phyloP scores from a whole-genome alignment of 371 early-diverging fungal species.

The Mortierella sp. region DNA sequence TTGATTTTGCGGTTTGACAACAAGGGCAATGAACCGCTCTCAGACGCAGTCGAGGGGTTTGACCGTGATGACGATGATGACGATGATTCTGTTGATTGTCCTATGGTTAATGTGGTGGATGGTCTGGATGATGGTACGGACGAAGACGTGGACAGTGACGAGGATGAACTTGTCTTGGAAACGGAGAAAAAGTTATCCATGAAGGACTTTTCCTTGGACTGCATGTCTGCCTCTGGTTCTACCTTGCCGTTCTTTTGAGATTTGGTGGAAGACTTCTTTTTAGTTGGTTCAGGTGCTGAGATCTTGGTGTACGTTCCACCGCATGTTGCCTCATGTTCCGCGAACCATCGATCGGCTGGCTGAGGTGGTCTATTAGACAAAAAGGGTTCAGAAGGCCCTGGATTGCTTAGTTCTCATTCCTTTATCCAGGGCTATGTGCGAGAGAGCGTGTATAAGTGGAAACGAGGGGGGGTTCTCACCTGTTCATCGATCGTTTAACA shows the following conservation, averaged over 20 bases:
- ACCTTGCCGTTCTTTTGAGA: slow-evolving; percentile 7
- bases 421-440: too few relatives aligned
- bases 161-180: neutral
- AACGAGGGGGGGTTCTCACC: slow-evolving; percentile 51
- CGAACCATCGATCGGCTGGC: slow-evolving; percentile 72
- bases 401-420: too few relatives aligned
- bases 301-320: slow-evolving; percentile 71
- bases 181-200: slow-evolving; percentile 32
- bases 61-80: too few relatives aligned
- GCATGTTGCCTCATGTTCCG: slow-evolving; percentile 65
- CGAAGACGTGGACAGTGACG: neutral
- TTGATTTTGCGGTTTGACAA: too few relatives aligned
- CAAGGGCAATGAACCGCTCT: too few relatives aligned
- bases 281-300: slow-evolving; percentile 56
- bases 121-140: neutral
- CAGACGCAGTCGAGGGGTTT: too few relatives aligned
- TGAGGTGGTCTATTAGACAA: slow-evolving; percentile 65
- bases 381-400: neutral
- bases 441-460: too few relatives aligned
- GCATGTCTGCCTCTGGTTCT: neutral
- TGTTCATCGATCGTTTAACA: slow-evolving; percentile 73
- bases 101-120: neutral
- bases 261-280: slow-evolving; percentile 20
- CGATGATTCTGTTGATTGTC: too few relatives aligned
- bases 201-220: slow-evolving; percentile 17